Evolutionary conservation across 768 basidiomycete genomes (phyloP).

Genomic region (Agrocybe praecox): DNA sequence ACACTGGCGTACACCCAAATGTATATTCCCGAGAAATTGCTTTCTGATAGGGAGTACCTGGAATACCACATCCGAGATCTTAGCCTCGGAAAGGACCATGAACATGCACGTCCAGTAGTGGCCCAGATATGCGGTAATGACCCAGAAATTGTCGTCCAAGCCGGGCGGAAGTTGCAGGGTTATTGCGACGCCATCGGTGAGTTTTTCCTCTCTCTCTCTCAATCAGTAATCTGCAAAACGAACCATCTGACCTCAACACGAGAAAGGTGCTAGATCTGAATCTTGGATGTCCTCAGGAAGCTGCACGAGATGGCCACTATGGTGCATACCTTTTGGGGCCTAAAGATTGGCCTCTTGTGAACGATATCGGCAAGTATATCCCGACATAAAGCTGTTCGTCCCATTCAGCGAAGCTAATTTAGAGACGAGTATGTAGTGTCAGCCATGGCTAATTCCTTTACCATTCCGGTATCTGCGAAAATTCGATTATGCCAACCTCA

Average conservation of each 20-base stretch:
- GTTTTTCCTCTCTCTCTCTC: background rate
- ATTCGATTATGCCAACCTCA: constrained; percentile 54
- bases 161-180: constrained; percentile 58
- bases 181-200: constrained; percentile 74
- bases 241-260: background rate
- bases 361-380: constrained; percentile 53
- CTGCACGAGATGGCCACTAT: constrained; percentile 65
- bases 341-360: constrained; percentile 72
- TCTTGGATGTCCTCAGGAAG: constrained; percentile 78
- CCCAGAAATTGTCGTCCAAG: constrained; percentile 58
- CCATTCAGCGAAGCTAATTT: background rate
- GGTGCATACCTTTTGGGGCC: constrained; percentile 78
- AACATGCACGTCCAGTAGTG: constrained; percentile 51
- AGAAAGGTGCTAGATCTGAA: constrained; percentile 61
- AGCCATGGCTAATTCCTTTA: constrained; percentile 62
- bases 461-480: constrained; percentile 18
- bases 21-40: constrained; percentile 62
- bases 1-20: constrained; percentile 79
- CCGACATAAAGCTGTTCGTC: background rate
- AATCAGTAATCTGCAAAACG: background rate
- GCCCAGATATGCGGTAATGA: constrained; percentile 79
- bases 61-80: constrained; percentile 66
- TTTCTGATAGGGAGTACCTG: constrained; percentile 66
- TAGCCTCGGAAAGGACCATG: constrained; percentile 24
- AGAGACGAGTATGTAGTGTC: constrained; percentile 46